Conservation (phyloP, 1,139 yeast genomes). For the Saccharomyces hybrid region DNA sequence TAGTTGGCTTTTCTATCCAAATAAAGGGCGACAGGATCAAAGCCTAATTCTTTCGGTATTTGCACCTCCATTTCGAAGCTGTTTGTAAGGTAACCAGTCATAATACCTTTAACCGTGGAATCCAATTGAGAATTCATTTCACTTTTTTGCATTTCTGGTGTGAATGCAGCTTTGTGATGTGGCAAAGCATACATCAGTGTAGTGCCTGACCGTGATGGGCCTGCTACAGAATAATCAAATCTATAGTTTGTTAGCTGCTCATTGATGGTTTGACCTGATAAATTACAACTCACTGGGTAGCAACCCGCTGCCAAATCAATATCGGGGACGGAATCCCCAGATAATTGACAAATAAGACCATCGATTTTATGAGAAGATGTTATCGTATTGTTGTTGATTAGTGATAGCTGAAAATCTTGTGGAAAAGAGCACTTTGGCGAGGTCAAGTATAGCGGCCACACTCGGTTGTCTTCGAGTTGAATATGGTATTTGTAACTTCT, state of each 20-base stretch:
- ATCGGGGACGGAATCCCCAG: conserved; percentile 33
- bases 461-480: conserved; percentile 34
- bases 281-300: conserved; percentile 33
- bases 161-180: conserved; percentile 52
- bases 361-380: conserved; percentile 34
- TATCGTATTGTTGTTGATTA: conserved; percentile 47
- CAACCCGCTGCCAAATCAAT: conserved; percentile 50
- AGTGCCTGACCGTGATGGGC: conserved; percentile 32
- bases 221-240: conserved; percentile 34
- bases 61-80: conserved; percentile 39
- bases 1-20: conserved; percentile 32
- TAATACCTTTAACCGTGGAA: conserved; percentile 62
- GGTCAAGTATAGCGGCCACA: conserved; percentile 43
- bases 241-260: conserved; percentile 31
- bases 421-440: conserved; percentile 28
- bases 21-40: conserved; percentile 57
- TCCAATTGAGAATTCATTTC: conserved; percentile 41
- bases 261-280: conserved; percentile 22
- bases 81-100: conserved; percentile 50
- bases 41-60: conserved; percentile 44
- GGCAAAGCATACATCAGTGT: conserved; percentile 51
- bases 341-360: conserved; percentile 33
- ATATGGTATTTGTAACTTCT: conserved; percentile 34
- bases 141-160: conserved; percentile 15
- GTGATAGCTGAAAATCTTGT: conserved; percentile 32